phyloP scores from a whole-genome alignment of 331 rosid species.

The Rhamnella rubrinervis region DNA sequence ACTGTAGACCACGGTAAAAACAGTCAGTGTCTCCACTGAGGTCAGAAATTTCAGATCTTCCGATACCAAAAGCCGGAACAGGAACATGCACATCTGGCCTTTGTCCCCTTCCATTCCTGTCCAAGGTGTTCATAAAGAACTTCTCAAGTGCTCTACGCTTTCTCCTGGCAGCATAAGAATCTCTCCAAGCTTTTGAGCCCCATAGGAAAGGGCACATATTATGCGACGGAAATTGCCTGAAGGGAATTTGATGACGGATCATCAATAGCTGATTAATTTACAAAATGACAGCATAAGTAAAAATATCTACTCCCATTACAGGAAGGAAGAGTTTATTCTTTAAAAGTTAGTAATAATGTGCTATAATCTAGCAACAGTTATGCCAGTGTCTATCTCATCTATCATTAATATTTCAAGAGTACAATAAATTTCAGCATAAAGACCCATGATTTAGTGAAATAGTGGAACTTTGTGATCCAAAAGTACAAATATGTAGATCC shows the following conservation, averaged over 20 bases:
- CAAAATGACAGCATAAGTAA: neutral
- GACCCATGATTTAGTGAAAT: neutral
- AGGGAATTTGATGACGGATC: conserved; percentile 11
- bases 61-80: conserved; percentile 27
- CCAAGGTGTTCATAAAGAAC: conserved; percentile 62
- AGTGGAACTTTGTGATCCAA: neutral
- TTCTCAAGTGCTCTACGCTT: conserved; percentile 48
- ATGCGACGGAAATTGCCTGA: conserved; percentile 73
- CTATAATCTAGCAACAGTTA: too few relatives aligned
- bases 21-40: conserved; percentile 70
- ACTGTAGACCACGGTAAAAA: conserved; percentile 45
- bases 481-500: neutral
- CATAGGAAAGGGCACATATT: conserved; percentile 68
- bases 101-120: conserved; percentile 62
- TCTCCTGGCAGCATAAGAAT: conserved; percentile 60
- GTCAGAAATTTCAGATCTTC: conserved; percentile 32
- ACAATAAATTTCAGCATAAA: neutral
- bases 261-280: conserved; percentile 1
- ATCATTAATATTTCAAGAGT: neutral
- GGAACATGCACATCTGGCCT: conserved; percentile 45
- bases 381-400: neutral
- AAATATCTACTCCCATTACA: neutral
- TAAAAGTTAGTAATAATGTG: neutral
- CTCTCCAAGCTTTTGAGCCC: conserved; percentile 63
- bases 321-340: neutral